These are phyloP conservation scores for Metschnikowia drakensbergensis DNA, from an alignment of 805 yeast genomes.

Conservation along the genomic window DNA sequence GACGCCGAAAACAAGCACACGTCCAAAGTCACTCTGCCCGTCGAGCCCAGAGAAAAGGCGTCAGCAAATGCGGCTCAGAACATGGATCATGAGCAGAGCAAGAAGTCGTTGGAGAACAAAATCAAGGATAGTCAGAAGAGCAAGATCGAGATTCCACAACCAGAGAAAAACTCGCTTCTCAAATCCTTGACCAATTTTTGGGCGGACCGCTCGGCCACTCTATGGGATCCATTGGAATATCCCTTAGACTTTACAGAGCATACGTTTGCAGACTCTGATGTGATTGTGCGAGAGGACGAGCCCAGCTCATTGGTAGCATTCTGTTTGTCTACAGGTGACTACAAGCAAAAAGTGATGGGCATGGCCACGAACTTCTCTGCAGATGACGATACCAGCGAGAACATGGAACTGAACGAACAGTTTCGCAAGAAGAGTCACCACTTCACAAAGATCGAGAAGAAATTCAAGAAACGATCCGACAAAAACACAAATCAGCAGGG, in stretches of 20 bases:
- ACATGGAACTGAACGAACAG: conserved; percentile 25
- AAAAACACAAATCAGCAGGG: conserved; percentile 22
- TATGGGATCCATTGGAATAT: conserved; percentile 90
- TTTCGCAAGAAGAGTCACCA: conserved; percentile 33
- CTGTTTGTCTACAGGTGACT: conserved; percentile 83
- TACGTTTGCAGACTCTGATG: conserved; percentile 88
- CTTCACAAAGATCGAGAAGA: conserved; percentile 40
- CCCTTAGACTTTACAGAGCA: conserved; percentile 82
- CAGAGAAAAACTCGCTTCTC: conserved; percentile 72
- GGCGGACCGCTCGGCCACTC: conserved; percentile 94
- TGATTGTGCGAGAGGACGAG: conserved; percentile 92
- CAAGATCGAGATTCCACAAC: conserved; percentile 34
- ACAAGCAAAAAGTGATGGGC: conserved; percentile 56
- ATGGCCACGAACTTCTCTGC: conserved; percentile 21
- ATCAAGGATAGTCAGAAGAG: conserved; percentile 5
- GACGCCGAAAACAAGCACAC: conserved; percentile 35
- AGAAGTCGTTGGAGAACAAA: neutral
- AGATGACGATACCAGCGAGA: conserved; percentile 15
- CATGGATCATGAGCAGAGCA: neutral
- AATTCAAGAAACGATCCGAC: conserved; percentile 31
- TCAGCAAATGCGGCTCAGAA: neutral
- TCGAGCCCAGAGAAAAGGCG: neutral
- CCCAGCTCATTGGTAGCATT: conserved; percentile 94
- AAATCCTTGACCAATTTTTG: conserved; percentile 86
- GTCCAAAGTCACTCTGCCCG: neutral